phyloP scores from a whole-genome alignment of 148 eudicot genomes.

The Vaccinium macrocarpon region DNA sequence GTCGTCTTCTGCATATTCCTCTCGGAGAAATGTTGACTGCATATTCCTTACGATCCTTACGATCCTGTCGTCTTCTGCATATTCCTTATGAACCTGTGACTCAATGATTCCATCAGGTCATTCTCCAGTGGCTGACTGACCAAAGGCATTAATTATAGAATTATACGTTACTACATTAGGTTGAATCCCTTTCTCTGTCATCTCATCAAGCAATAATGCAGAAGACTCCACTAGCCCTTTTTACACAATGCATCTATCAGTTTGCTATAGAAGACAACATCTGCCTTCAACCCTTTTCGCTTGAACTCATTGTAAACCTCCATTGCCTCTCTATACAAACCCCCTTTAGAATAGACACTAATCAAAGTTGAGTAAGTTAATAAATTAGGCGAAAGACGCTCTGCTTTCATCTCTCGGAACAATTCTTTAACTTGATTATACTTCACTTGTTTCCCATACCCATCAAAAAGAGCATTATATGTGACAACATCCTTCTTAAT shows the following conservation, averaged over 20 bases:
- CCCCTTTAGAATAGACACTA: conserved; percentile 80
- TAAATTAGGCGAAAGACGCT: conserved; percentile 61
- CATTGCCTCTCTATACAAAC: conserved; percentile 69
- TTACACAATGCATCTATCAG: conserved; percentile 91
- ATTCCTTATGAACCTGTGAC: conserved; percentile 26
- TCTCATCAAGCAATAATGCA: conserved; percentile 75
- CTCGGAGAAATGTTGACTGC: conserved; percentile 18
- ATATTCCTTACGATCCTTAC: no score
- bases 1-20: conserved; percentile 39
- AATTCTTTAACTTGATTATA: conserved; percentile 70
- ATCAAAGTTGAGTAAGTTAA: conserved; percentile 85
- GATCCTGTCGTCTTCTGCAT: conserved; percentile 45
- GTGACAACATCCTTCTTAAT: conserved; percentile 91
- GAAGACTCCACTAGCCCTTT: conserved; percentile 77
- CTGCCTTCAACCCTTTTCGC: conserved; percentile 76
- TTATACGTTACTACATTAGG: conserved; percentile 97
- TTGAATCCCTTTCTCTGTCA: conserved; percentile 84
- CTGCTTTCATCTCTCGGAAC: conserved; percentile 64
- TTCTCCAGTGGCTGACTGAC: conserved; percentile 53
- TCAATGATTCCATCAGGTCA: conserved; percentile 24
- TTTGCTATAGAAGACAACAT: conserved; percentile 93
- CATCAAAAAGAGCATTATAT: conserved; percentile 84
- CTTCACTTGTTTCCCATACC: conserved; percentile 93
- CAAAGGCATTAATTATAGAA: conserved; percentile 93
- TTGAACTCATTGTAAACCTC: conserved; percentile 72